Evolutionary conservation across 371 early-diverging fungal genomes (phyloP), one percentile per base, ranked within the genome.

Genomic region (Apophysomyces sp.): DNA sequence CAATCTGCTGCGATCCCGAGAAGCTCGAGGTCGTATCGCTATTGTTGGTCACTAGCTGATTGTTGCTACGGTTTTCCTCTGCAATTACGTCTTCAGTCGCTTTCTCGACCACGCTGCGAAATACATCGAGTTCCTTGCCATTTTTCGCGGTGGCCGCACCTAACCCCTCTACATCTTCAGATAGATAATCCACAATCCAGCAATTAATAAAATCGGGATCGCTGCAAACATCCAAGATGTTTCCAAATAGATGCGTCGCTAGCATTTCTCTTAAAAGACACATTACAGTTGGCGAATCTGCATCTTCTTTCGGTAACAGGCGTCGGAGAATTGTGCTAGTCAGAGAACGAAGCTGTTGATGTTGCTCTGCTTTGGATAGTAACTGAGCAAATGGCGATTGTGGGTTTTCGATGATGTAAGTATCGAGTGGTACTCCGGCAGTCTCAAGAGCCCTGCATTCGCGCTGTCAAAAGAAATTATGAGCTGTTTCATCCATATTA

Each of bases 321-420:
- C 74, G 66, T 39, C 72, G 69, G 2, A 81, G 39, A 26, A 81
- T 65, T 1, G 72, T 62, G 13, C 68, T 64, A 24, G 74, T 70
- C 12, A 81, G 69, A 0, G 54, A 58, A 18, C 72, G 61, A 52
- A 81, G 52, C 59, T 78, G 75, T 1, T 61, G 65, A 32, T 81
- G 75, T 36, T 81, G 81, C 12, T 77, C 79, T 26, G 66, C 59
- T 57, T 54, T 66, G 12, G 78, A 68, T 4, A 81, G 55, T 8
- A 78, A 56, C 52, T 81, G 81, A 9, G 77, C 73, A 73, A 81
- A 81, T 3, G 81, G 79, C 2, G 81, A 81, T 39, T 78, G 78
- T 8, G 79, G 79, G 51, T 81, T 77, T 26, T 65, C 52, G 4
- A 32, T 44, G 0, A 73, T 71, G 52, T 73, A 81, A 2, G 61